Base-by-base conservation (phyloP, 2,329 filamentous ascomycete species). In the Ophiocordyceps polyrhachis-furcata region DNA sequence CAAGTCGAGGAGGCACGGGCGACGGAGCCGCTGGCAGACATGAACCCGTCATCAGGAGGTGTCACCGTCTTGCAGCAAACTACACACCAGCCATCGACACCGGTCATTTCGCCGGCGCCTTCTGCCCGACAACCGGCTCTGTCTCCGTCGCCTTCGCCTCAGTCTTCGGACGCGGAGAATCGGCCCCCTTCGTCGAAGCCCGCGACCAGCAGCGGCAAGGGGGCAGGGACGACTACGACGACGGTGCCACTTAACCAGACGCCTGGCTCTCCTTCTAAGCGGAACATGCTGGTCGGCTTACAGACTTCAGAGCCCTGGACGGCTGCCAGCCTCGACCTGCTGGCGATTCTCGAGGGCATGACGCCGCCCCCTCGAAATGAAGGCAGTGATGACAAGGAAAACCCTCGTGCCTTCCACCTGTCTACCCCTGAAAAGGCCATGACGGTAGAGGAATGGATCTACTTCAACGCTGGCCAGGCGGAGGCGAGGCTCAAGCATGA, bases 381-480 rank as follows among this genome's bases (percentile, higher is more conserved):
- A n/a, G 35, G n/a, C n/a, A 17, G 19, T 6, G 11, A 20, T 17
- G 35, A 71, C 40, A 71, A 71, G 54, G 71, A 79, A 51, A 77
- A 74, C 45, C 60, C 62, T 17, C 61, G 63, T 11, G 63, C 76
- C 23, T 58, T 80, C 15, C 73, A 73, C 14, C 63, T 98, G 44
- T 81, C 74, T 2, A 82, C 73, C 44, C 74, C 79, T 0, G 91
- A 96, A 65, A 87, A 82, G 66, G 69, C 73, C 35, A 94, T 98
- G 88, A 89, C 79, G 5, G 85, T 96, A 0, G 86, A 94, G 59
- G 79, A 95, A 60, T 98, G 89, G 86, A 82, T 98, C 37, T 69
- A 79, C 47, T 74, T 80, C 62, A 88, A 91, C 52, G 91, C 91
- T 0, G 72, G 73, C 48, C 70, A 80, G 56, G 86, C 84, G 0